These are phyloP conservation scores for Gyromitra esculenta DNA, from an alignment of 2,329 filamentous ascomycete species.

Conservation along the genomic window DNA sequence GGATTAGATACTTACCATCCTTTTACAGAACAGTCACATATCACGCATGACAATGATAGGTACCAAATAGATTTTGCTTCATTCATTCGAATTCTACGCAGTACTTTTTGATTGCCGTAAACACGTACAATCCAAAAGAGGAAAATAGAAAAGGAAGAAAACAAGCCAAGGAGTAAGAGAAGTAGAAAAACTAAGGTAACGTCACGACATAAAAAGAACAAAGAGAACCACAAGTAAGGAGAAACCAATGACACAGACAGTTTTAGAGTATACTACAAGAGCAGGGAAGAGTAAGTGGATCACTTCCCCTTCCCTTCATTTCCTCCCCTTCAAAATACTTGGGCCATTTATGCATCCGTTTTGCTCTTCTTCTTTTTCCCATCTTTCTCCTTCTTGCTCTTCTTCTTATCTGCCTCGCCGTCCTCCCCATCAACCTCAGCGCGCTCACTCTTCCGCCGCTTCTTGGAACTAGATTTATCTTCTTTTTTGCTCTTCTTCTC, in stretches of 20 bases:
- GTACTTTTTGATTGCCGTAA: constrained; percentile 40
- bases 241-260: constrained; percentile 31
- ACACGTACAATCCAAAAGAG: constrained; percentile 42
- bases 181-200: constrained; percentile 23
- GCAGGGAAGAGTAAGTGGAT: constrained; percentile 14
- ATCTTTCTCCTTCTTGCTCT: constrained; percentile 61
- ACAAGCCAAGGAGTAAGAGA: constrained; percentile 9
- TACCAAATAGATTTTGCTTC: constrained; percentile 3
- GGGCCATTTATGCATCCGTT: constrained; percentile 60
- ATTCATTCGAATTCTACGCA: constrained; percentile 35
- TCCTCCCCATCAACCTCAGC: constrained; percentile 32
- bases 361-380: constrained; percentile 63
- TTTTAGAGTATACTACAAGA: constrained; percentile 51
- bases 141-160: constrained; percentile 15
- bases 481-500: constrained; percentile 56
- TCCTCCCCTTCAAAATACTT: constrained; percentile 55
- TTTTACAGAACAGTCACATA: neutral
- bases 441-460: constrained; percentile 41
- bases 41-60: neutral
- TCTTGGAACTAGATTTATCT: constrained; percentile 54
- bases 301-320: constrained; percentile 51
- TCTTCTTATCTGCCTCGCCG: constrained; percentile 46
- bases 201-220: constrained; percentile 38
- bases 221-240: constrained; percentile 27
- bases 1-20: neutral